Conservation (phyloP, 2,329 filamentous ascomycete genomes). For the Fusarium metavorans region DNA sequence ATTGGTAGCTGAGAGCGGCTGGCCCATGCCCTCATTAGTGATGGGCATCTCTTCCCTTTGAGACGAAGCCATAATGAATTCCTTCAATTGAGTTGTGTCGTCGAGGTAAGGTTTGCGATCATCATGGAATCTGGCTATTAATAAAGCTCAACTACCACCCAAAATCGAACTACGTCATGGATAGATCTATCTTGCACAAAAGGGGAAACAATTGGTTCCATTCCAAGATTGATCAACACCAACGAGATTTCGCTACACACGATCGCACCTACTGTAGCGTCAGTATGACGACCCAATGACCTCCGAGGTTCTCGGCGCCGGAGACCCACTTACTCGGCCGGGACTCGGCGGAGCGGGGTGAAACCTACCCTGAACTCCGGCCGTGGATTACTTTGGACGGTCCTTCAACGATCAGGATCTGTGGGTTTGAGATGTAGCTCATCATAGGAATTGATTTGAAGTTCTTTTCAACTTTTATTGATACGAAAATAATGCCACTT, state of each 20-base stretch:
- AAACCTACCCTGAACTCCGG: slow-evolving; percentile 9
- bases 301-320: slow-evolving; percentile 22
- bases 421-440: neutral
- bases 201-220: neutral
- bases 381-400: neutral
- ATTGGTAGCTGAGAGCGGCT: slow-evolving; percentile 66
- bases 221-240: neutral
- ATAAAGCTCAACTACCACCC: neutral
- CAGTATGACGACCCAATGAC: slow-evolving; percentile 37
- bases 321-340: slow-evolving; percentile 16
- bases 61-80: slow-evolving; percentile 17
- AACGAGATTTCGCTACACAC: neutral
- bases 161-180: slow-evolving; percentile 30
- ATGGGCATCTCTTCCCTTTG: slow-evolving; percentile 15
- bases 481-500: neutral
- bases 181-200: neutral
- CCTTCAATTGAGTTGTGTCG: neutral
- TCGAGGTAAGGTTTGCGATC: slow-evolving; percentile 23
- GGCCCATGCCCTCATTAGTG: slow-evolving; percentile 53
- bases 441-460: too few species aligned
- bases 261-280: slow-evolving; percentile 1
- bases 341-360: neutral
- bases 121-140: neutral
- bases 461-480: too few species aligned
- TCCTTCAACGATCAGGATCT: neutral